Percentiles rank a stretch among this genome's conserved stretches.
Evolutionary conservation across 163 green algal species (phyloP).

Genomic region (Chloromonas sp.): DNA sequence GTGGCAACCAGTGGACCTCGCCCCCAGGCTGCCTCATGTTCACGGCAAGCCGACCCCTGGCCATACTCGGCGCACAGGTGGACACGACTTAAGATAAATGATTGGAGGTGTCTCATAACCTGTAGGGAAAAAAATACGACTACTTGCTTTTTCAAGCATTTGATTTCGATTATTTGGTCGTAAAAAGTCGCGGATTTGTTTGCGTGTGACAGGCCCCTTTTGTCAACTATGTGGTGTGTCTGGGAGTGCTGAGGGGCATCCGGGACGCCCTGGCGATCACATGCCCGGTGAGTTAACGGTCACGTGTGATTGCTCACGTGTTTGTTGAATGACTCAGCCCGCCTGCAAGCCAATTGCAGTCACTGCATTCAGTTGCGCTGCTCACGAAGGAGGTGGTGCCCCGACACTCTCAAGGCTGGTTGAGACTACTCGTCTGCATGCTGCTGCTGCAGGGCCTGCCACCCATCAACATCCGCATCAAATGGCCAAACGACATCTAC

Average conservation of each 20-base stretch:
- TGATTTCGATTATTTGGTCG: too few species aligned
- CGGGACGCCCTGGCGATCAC: slow-evolving; percentile 25
- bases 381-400: too few species aligned
- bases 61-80: slow-evolving; percentile 16
- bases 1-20: slow-evolving; percentile 81
- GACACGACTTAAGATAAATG: background rate
- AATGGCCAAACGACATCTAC: slow-evolving; percentile 98
- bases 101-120: too few species aligned
- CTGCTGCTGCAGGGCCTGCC: background rate
- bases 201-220: slow-evolving; percentile 65
- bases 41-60: slow-evolving; percentile 47
- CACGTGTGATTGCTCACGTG: too few species aligned
- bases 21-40: slow-evolving; percentile 93
- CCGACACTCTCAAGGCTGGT: too few species aligned
- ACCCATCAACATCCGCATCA: slow-evolving; percentile 67
- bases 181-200: too few species aligned
- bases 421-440: too few species aligned
- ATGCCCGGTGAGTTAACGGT: background rate
- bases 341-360: too few species aligned
- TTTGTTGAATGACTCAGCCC: too few species aligned
- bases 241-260: slow-evolving; percentile 80
- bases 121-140: too few species aligned
- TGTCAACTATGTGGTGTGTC: slow-evolving; percentile 89
- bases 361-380: too few species aligned
- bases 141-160: too few species aligned